Evolutionary conservation across 2,329 filamentous ascomycete species (phyloP), one percentile per base, ranked within the genome.

Genomic region (Neospermospora avenae): DNA sequence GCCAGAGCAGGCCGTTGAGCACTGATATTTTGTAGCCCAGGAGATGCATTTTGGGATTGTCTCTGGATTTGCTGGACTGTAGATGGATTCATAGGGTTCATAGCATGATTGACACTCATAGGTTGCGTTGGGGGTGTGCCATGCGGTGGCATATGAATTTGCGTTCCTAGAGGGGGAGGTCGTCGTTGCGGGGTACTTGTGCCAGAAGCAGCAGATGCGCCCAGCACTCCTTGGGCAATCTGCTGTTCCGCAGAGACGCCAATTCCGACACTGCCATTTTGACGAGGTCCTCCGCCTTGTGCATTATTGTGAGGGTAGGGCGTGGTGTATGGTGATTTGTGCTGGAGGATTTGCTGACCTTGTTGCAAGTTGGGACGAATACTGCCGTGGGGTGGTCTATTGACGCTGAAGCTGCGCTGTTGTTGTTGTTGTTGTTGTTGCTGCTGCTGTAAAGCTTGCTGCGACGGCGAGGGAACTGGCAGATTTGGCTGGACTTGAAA

Each of bases 191-290:
- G 65, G 25, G 70, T 69, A 35, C 65, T 70, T 22, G 65, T 63
- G 6, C 63, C 65, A 53, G 65, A 63, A 8, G 61, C 65, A 14
- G 63, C 41, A 24, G 68, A 61, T 4, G 65, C 22, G 53, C 69
- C 69, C 64, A 72, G 63, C 59, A 71, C 64, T 44, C 70, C 70
- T 60, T 71, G 69, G 24, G 70, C 70, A 64, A 72, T 72, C 63
- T 72, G 70, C 60, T 72, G 70, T 56, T 72, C 70, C 49, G 70
- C 70, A 49, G 70, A 71, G 13, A 69, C 65, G 55, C 64, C 65
- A 46, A 51, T 57, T 14, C 64, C 66, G 45, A 51, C 60, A 48
- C 58, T 64, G 28, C 63, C 64, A 67, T 69, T 69, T 48, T 68
- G 66, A 42, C 69, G 60, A 18, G 67, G 54, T 13, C 63, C 55